Evolutionary conservation across 179 eudicot species (phyloP), one percentile per base, ranked within the genome.

Genomic region (Silene noctiflora): DNA sequence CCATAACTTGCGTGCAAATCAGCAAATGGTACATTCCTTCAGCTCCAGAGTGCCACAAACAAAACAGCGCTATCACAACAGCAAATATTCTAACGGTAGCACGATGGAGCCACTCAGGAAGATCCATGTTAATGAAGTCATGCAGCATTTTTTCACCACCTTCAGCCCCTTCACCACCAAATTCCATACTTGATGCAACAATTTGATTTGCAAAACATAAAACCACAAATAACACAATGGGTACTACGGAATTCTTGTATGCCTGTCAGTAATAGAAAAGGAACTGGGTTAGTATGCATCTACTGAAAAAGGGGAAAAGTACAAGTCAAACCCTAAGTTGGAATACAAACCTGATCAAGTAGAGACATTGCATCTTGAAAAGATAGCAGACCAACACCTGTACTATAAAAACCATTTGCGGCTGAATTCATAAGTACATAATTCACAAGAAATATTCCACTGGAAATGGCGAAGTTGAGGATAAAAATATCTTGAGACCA

Each of bases 81-180:
- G 98, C 90, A 78, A 93, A 81, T 70, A 88, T 80, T 86, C 97
- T 93, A 71, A 91, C 79, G 19, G 90, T 91, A 27, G 89, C 88
- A 81, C 92, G 89, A 82, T 93, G 98, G 76, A 93, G 93, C 99
- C 99, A 95, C 78, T 85, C 88, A 13, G 98, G 97, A 80, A 93
- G 89, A 67, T 90, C 89, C 75, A 88, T 75, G 51, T 82, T 83
- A 33, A 95, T 87, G 69, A 91, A 91, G 62, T 87, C 91, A 79
- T 80, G 83, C 78, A 88, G 73, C 82, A 89, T 82, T 24, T 85
- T 77, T 83, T 89, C 94, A 51, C 91, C 85, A 77, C 88, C 90
- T 86, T 89, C 92, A 64, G 88, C 84, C 73, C 87, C 91, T 86
- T 89, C 94, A 53, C 86, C 84, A 81, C 89, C 87, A 71, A 86